Conservation (phyloP, 2,329 filamentous ascomycete genomes). For the Rhynchosporium agropyri region DNA sequence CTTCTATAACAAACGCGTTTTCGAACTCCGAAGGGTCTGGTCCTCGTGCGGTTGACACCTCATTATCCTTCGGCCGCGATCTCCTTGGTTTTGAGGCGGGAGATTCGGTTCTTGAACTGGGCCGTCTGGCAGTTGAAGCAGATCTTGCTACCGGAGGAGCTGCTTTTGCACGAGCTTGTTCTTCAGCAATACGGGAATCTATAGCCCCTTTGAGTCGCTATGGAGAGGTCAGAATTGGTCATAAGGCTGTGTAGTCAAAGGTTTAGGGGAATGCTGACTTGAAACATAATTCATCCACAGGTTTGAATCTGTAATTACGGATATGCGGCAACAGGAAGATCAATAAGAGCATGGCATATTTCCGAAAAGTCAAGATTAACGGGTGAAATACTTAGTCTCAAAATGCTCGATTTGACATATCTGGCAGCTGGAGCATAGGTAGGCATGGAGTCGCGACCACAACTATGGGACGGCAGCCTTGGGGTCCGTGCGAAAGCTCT, state of each 20-base stretch:
- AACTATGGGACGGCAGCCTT: slow-evolving; percentile 2
- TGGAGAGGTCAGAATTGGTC: slow-evolving; percentile 16
- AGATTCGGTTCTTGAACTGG: slow-evolving; percentile 36
- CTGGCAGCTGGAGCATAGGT: slow-evolving; percentile 6
- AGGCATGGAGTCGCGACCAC: slow-evolving; percentile 1
- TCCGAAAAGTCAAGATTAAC: slow-evolving; percentile 13
- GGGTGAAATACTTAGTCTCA: background rate
- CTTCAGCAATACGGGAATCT: slow-evolving; percentile 85
- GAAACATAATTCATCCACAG: slow-evolving; percentile 39
- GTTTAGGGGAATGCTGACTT: slow-evolving; percentile 33
- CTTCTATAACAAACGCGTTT: slow-evolving; percentile 82
- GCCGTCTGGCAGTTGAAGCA: slow-evolving; percentile 42
- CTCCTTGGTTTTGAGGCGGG: slow-evolving; percentile 36
- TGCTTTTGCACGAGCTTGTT: slow-evolving; percentile 70
- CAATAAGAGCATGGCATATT: slow-evolving; percentile 16
- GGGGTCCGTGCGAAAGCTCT: background rate
- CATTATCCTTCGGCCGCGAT: slow-evolving; percentile 37
- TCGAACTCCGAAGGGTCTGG: slow-evolving; percentile 89
- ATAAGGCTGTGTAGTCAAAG: slow-evolving; percentile 27
- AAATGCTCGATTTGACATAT: slow-evolving; percentile 10
- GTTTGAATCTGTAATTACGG: slow-evolving; percentile 12
- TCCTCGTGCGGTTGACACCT: slow-evolving; percentile 35
- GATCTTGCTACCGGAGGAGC: slow-evolving; percentile 48
- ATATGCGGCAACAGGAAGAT: background rate
- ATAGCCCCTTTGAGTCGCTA: slow-evolving; percentile 84